phyloP scores from a whole-genome alignment of 2,329 filamentous ascomycete species.

The Aspergillus chevalieri region DNA sequence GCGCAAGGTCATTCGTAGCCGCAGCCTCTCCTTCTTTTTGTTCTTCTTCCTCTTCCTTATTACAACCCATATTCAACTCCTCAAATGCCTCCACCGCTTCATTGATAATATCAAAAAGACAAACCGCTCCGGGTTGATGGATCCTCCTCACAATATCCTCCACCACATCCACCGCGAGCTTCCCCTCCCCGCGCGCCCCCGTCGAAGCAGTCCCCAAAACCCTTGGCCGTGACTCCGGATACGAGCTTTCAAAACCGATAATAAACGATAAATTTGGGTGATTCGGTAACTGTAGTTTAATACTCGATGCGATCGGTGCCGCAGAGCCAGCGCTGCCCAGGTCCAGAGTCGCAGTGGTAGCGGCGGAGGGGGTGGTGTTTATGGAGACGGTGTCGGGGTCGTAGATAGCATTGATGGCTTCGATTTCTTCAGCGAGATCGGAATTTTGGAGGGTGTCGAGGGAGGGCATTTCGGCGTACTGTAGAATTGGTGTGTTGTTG shows the following conservation, averaged over 20 bases:
- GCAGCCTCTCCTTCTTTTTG: constrained; percentile 12
- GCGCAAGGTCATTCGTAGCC: constrained; percentile 5
- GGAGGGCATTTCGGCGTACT: constrained; percentile 8
- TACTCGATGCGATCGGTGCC: constrained; percentile 19
- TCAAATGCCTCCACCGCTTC: constrained; percentile 45
- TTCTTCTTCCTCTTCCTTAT: constrained; percentile 18
- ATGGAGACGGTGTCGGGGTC: constrained; percentile 56
- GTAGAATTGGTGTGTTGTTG: not conserved
- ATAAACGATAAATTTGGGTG: constrained; percentile 43
- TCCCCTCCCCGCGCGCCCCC: constrained; percentile 65
- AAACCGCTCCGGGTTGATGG: constrained; percentile 69
- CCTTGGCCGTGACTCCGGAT: constrained; percentile 67
- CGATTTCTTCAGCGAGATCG: constrained; percentile 43
- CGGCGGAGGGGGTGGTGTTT: constrained; percentile 17
- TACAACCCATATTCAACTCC: constrained; percentile 48
- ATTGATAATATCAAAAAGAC: constrained; percentile 86
- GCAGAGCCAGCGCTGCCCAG: constrained; percentile 16
- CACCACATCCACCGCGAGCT: constrained; percentile 63
- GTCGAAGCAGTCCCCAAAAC: constrained; percentile 75
- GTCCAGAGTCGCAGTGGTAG: constrained; percentile 19
- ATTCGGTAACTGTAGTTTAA: constrained; percentile 62
- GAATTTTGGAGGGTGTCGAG: constrained; percentile 24
- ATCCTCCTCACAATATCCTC: constrained; percentile 60
- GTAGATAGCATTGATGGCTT: constrained; percentile 54
- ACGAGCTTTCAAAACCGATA: constrained; percentile 63